These are phyloP conservation scores for Colletotrichum sp. DNA, from an alignment of 2,329 filamentous ascomycete species.

Conservation along the genomic window DNA sequence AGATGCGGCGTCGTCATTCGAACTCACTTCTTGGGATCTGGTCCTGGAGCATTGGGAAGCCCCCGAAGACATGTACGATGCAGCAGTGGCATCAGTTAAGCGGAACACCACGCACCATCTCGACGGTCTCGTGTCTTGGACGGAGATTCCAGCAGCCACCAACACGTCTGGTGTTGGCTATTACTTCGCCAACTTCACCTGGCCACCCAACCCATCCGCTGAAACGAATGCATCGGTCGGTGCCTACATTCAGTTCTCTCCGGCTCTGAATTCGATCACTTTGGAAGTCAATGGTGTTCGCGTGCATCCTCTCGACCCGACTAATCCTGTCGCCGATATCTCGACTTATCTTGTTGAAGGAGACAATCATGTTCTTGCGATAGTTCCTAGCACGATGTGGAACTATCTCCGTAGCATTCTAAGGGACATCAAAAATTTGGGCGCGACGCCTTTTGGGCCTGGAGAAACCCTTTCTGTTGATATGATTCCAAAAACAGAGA, in stretches of 20 bases:
- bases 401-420: conserved; percentile 1
- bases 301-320: background rate
- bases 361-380: background rate
- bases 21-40: background rate
- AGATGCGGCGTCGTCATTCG: background rate
- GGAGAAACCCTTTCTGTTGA: background rate
- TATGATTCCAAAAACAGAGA: background rate
- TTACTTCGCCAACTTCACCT: conserved; percentile 4
- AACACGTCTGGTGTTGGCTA: conserved; percentile 13
- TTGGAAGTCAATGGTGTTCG: background rate
- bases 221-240: background rate
- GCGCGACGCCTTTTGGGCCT: background rate
- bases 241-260: conserved; percentile 1
- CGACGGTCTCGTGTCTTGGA: background rate
- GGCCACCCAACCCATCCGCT: background rate
- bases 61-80: background rate
- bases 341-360: background rate
- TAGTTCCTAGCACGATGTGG: conserved; percentile 12
- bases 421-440: background rate
- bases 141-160: background rate
- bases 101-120: conserved; percentile 7
- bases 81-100: background rate
- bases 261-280: background rate
- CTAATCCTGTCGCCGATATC: background rate
- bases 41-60: conserved; percentile 12